Conservation (phyloP, 345 rosid species). For the Aquilaria yunnanensis region DNA sequence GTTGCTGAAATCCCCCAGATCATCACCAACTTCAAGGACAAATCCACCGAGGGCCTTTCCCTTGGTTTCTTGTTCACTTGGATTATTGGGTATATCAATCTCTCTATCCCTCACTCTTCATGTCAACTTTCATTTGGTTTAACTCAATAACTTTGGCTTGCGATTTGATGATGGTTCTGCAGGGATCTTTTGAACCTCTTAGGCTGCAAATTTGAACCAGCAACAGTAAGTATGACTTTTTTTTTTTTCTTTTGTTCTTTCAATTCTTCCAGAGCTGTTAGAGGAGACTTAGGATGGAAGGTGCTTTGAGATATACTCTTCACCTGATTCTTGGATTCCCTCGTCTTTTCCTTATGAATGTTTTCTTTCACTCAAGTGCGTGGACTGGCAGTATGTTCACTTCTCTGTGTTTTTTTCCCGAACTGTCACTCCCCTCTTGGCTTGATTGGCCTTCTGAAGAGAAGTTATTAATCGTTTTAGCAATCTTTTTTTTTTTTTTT, state of each 20-base stretch:
- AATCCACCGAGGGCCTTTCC: constrained; percentile 78
- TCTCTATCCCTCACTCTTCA: background rate
- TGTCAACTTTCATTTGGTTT: background rate
- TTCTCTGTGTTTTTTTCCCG: no score
- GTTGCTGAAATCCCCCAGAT: constrained; percentile 84
- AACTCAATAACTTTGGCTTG: background rate
- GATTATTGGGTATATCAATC: constrained; percentile 54
- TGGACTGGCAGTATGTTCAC: no score
- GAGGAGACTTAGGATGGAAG: no score
- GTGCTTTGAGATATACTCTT: no score
- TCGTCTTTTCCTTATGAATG: background rate
- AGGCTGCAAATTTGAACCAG: constrained; percentile 82
- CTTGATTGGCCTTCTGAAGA: no score
- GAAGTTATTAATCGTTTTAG: no score
- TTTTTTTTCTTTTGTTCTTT: background rate
- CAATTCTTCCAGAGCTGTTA: no score
- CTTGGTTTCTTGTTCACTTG: constrained; percentile 70
- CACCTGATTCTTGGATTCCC: background rate
- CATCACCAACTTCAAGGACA: constrained; percentile 56
- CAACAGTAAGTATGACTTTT: constrained; percentile 45
- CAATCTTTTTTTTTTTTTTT: no score
- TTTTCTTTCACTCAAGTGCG: no score
- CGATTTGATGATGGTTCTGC: constrained; percentile 2
- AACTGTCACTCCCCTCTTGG: no score
- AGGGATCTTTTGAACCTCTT: constrained; percentile 78